phyloP scores from a whole-genome alignment of 208 protist genomes.

The Giardia duodenalis region DNA sequence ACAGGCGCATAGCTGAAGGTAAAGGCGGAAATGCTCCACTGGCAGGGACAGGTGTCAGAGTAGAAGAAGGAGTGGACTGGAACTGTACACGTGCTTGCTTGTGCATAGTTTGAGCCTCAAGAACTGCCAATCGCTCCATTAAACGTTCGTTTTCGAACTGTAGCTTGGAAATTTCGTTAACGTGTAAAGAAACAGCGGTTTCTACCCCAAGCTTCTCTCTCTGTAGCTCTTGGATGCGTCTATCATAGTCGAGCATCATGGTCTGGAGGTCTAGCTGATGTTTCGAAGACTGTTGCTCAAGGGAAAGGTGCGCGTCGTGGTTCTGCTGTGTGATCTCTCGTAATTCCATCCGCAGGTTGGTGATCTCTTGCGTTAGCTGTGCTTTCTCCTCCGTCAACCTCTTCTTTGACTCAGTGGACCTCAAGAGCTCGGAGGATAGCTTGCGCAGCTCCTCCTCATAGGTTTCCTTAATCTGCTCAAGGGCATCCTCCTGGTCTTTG shows the following conservation, averaged over 20 bases:
- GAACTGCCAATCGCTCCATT: not conserved
- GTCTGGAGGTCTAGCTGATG: no score
- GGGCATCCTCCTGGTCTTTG: not conserved
- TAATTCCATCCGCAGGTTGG: not conserved
- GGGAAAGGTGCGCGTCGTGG: no score
- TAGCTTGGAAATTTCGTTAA: not conserved
- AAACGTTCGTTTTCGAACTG: not conserved
- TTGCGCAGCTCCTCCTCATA: not conserved
- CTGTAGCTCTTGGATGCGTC: not conserved
- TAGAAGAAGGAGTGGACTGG: no score
- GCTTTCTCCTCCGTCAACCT: not conserved
- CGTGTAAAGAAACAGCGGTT: not conserved
- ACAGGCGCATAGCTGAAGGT: no score
- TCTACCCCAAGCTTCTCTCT: not conserved
- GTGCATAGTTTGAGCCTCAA: not conserved
- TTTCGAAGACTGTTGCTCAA: no score
- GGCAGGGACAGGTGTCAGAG: no score
- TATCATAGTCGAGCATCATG: not conserved
- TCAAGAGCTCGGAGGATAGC: not conserved
- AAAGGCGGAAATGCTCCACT: no score
- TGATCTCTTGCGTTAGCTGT: not conserved
- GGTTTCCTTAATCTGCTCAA: not conserved
- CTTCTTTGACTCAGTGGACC: not conserved
- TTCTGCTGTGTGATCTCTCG: no score
- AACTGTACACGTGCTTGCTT: no score